Evolutionary conservation across 1,284 basidiomycete species (phyloP).

Genomic region (Trametes pubescens): DNA sequence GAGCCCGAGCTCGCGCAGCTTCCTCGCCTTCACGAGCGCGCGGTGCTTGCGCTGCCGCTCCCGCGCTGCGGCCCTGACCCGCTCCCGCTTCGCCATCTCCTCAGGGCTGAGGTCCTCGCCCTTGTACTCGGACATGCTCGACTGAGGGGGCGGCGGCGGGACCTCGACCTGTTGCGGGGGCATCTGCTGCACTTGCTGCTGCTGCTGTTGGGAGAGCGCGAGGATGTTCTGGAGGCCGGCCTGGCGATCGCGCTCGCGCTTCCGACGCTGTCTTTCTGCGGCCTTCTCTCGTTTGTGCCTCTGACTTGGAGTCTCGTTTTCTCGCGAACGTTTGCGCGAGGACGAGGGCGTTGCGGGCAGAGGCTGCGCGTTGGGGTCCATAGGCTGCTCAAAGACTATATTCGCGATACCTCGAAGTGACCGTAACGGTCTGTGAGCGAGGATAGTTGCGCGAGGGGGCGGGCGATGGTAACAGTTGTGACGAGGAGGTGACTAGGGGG

Average conservation of each 20-base stretch:
- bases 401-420: conserved; percentile 34
- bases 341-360: conserved; percentile 39
- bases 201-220: conserved; percentile 36
- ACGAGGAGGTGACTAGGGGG: conserved; percentile 51
- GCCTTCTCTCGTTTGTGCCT: conserved; percentile 81
- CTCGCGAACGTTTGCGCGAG: conserved; percentile 65
- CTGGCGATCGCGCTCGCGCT: conserved; percentile 77
- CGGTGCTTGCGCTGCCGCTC: conserved; percentile 84
- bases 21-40: conserved; percentile 74
- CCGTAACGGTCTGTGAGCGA: conserved; percentile 31
- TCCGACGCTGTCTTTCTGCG: conserved; percentile 78
- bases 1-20: conserved; percentile 78
- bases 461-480: conserved; percentile 46
- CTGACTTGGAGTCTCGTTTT: conserved; percentile 75
- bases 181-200: conserved; percentile 26
- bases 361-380: conserved; percentile 42
- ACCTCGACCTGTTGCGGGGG: conserved; percentile 37
- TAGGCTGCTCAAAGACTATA: conserved; percentile 35
- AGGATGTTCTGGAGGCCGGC: conserved; percentile 47
- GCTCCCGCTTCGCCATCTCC: conserved; percentile 68
- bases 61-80: conserved; percentile 73
- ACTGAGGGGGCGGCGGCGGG: conserved; percentile 31
- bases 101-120: conserved; percentile 63
- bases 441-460: conserved; percentile 18
- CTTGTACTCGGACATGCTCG: conserved; percentile 36